These are phyloP conservation scores for Pascua sp. DNA, from an alignment of 1,284 basidiomycete genomes.

Conservation along the genomic window DNA sequence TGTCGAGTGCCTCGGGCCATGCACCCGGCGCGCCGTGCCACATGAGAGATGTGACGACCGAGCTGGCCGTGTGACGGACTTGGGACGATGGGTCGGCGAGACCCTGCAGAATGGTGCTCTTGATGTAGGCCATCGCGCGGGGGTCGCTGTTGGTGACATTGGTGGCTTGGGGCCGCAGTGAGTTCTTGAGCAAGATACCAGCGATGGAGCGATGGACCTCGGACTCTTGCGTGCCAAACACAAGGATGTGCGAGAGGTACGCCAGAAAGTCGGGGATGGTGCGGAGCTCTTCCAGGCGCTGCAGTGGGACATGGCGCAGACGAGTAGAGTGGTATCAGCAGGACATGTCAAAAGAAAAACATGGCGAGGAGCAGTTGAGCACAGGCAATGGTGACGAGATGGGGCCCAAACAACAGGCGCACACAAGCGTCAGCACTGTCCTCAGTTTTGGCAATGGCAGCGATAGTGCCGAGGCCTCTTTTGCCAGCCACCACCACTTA, in stretches of 20 bases:
- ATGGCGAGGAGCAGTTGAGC: neutral
- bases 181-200: slow-evolving; percentile 96
- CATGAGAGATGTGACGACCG: slow-evolving; percentile 83
- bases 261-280: slow-evolving; percentile 89
- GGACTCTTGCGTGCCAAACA: slow-evolving; percentile 63
- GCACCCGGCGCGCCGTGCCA: slow-evolving; percentile 78
- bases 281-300: slow-evolving; percentile 88
- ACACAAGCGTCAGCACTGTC: neutral
- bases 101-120: slow-evolving; percentile 72
- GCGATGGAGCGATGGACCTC: slow-evolving; percentile 91
- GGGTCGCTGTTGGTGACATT: slow-evolving; percentile 30
- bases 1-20: slow-evolving; percentile 87
- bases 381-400: neutral
- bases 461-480: neutral
- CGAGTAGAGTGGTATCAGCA: neutral
- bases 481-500: slow-evolving; percentile 21
- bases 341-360: neutral
- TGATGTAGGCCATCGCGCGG: slow-evolving; percentile 68
- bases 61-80: slow-evolving; percentile 85
- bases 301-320: slow-evolving; percentile 8
- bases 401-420: neutral
- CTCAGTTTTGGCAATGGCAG: neutral
- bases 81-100: slow-evolving; percentile 75
- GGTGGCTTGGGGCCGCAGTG: slow-evolving; percentile 47
- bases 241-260: slow-evolving; percentile 92